Evolutionary conservation across 257 asterid species (phyloP), one percentile per base, ranked within the genome.

Genomic region (Primulina huaijiensis): DNA sequence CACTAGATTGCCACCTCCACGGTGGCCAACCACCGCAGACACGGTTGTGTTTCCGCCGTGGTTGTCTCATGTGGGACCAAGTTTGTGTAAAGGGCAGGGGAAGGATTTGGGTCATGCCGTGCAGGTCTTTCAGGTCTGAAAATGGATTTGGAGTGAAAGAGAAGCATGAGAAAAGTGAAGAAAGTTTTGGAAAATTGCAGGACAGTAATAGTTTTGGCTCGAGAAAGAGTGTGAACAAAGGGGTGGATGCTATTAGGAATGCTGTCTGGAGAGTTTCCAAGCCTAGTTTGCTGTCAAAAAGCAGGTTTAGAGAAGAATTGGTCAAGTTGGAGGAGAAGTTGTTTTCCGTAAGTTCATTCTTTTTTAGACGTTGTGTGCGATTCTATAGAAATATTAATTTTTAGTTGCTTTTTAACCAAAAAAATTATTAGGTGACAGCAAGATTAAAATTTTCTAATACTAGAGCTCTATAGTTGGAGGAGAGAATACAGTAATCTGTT

Each of bases 241-340:
- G 86, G 10, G 82, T 81, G 57, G 74, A 62, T 64, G 81, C 80
- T 64, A 61, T 87, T 67, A 83, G 97, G 74, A 83, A 87, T 69
- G 81, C 85, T 67, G 95, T 93, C 0, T 89, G 97, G 96, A 86
- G 82, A 43, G 83, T 85, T 29, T 90, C 96, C n/a, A 93, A 90
- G 80, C 93, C 97, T 23, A 93, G 97, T 72, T 83, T 86, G 69
- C 73, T 86, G 73, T 81, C 89, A 21, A 80, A 83, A 55, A 46
- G 27, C 71, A 71, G 61, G 69, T 75, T 62, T 30, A 69, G 83
- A 20, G 88, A 86, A 81, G 89, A 89, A 55, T 21, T 93, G 72
- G 96, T 87, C 83, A 84, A 86, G 71, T 73, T 90, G 73, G 97
- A 89, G 83, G 85, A 83, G 64, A 84, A 79, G 73, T 79, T 93